Evolutionary conservation across 177 flowering plant species (phyloP).

Genomic region (Tripterygium wilfordii): DNA sequence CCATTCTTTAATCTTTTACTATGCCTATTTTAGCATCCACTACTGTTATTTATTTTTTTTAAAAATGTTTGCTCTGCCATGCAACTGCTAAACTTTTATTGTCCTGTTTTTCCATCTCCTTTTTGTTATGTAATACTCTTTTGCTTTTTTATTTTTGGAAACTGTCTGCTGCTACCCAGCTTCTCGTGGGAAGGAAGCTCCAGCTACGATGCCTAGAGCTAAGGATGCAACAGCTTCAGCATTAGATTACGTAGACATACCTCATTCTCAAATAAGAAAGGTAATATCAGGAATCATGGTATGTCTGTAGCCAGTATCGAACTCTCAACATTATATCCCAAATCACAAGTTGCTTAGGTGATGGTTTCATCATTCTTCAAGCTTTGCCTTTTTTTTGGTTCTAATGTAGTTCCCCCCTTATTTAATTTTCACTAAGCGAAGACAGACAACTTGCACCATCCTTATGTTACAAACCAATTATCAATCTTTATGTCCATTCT

Average conservation of each 20-base stretch:
- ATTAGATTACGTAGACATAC: slow-evolving; percentile 70
- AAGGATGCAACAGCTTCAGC: slow-evolving; percentile 27
- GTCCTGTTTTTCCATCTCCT: background rate
- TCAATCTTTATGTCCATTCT: no score
- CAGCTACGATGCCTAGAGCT: slow-evolving; percentile 36
- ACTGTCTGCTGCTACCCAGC: slow-evolving; percentile 37
- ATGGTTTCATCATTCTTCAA: background rate
- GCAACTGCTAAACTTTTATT: background rate
- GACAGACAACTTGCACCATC: no score
- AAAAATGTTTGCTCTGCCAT: no score
- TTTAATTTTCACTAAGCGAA: no score
- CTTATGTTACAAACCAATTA: no score
- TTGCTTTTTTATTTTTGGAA: background rate
- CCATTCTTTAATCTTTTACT: no score
- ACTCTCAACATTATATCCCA: background rate
- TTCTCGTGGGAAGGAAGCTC: slow-evolving; percentile 51
- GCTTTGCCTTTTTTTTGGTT: background rate
- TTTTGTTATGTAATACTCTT: background rate
- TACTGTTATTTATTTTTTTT: no score
- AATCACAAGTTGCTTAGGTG: no score
- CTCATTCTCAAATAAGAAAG: slow-evolving; percentile 90
- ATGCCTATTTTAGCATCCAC: no score
- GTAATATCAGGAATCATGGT: slow-evolving; percentile 22
- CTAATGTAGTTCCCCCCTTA: background rate
- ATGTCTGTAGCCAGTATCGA: background rate